Percentiles rank a stretch among this genome's conserved stretches.
phyloP scores from a whole-genome alignment of 805 yeast species.

The Jamesozyma hellenica region DNA sequence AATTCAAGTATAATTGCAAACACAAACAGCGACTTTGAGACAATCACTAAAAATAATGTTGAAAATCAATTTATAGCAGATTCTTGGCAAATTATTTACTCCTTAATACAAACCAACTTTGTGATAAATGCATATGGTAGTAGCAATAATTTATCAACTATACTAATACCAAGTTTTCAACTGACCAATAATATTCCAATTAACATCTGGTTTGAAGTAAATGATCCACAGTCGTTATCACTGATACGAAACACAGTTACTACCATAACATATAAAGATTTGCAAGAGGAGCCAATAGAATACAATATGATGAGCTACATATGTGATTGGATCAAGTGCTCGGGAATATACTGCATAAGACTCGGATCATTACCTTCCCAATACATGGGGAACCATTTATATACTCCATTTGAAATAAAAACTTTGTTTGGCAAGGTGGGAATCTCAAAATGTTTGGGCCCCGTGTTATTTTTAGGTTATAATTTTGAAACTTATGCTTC shows the following conservation, averaged over 20 bases:
- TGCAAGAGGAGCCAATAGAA: slow-evolving; percentile 2
- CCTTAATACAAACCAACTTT: slow-evolving; percentile 4
- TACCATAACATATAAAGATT: not conserved
- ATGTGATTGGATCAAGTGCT: slow-evolving; percentile 14
- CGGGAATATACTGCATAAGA: slow-evolving; percentile 17
- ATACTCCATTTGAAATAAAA: too few species aligned
- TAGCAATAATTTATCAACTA: too few species aligned
- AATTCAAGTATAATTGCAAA: not conserved
- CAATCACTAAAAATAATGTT: not conserved
- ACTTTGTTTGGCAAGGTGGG: too few species aligned
- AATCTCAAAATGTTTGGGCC: too few species aligned
- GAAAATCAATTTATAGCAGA: slow-evolving; percentile 10
- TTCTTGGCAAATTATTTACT: slow-evolving; percentile 17
- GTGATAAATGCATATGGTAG: not conserved
- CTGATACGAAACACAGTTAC: not conserved
- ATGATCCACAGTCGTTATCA: slow-evolving; percentile 2
- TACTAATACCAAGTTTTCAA: too few species aligned
- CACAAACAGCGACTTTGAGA: not conserved
- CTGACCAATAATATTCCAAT: slow-evolving; percentile 7
- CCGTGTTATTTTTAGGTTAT: slow-evolving; percentile 19
- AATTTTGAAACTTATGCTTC: slow-evolving; percentile 10
- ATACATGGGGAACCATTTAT: too few species aligned
- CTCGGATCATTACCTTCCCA: slow-evolving; percentile 11
- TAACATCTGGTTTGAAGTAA: slow-evolving; percentile 16
- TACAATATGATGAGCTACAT: slow-evolving; percentile 9